Conservation (phyloP, 768 basidiomycete genomes). For the Mycena haematopus region DNA sequence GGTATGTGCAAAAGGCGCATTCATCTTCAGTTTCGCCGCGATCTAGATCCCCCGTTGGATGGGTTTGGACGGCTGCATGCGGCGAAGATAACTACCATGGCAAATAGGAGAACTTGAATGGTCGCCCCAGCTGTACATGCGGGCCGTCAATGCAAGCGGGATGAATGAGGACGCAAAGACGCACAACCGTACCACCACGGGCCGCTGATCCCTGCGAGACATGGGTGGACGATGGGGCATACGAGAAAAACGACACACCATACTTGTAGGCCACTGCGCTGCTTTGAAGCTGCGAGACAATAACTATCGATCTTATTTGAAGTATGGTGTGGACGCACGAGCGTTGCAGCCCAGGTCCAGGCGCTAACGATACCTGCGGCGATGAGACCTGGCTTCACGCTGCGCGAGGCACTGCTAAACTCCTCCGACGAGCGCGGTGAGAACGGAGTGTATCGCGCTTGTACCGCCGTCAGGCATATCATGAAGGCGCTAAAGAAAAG, state of each 20-base stretch:
- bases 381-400: constrained; percentile 90
- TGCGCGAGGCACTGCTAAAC: constrained; percentile 81
- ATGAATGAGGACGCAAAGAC: neutral
- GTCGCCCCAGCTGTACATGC: constrained; percentile 69
- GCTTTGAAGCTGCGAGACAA: constrained; percentile 63
- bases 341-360: constrained; percentile 89
- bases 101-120: constrained; percentile 90
- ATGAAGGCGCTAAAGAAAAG: constrained; percentile 87
- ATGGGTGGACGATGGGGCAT: neutral
- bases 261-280: constrained; percentile 87
- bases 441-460: constrained; percentile 83
- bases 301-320: too few species aligned
- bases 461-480: constrained; percentile 78
- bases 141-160: neutral
- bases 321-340: constrained; percentile 45
- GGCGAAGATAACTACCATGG: constrained; percentile 51
- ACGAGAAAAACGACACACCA: constrained; percentile 42
- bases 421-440: constrained; percentile 84
- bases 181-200: constrained; percentile 86
- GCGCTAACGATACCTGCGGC: constrained; percentile 92
- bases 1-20: constrained; percentile 88
- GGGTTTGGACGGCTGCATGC: neutral
- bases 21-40: constrained; percentile 89
- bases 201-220: constrained; percentile 65
- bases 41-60: constrained; percentile 48